These are phyloP conservation scores for Neofusicoccum umdonicola DNA, from an alignment of 2,329 filamentous ascomycete species.

Conservation along the genomic window DNA sequence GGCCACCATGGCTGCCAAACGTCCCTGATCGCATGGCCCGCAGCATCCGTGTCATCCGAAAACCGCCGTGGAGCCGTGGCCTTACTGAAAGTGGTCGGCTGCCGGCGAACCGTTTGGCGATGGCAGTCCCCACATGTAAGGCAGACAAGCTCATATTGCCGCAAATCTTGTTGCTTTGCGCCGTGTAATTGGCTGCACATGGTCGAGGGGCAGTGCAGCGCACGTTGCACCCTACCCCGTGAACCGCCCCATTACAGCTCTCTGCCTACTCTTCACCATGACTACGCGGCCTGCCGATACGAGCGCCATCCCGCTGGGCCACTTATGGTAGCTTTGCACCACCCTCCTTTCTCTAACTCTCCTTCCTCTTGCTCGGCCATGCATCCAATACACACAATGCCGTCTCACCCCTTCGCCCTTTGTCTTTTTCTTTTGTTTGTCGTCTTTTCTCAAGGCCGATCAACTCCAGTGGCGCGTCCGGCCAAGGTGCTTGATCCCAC, in stretches of 20 bases:
- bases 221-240: not conserved
- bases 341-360: not conserved
- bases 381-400: not conserved
- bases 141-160: not conserved
- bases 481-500: not conserved
- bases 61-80: not conserved
- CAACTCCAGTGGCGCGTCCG: not conserved
- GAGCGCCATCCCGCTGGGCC: too few species aligned
- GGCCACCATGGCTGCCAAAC: not conserved
- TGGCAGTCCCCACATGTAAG: not conserved
- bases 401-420: not conserved
- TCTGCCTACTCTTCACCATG: too few species aligned
- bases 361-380: not conserved
- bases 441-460: not conserved
- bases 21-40: not conserved
- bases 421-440: not conserved
- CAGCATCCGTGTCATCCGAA: not conserved
- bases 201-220: not conserved
- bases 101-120: too few species aligned
- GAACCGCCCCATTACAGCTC: too few species aligned
- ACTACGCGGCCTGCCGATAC: too few species aligned
- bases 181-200: not conserved
- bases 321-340: not conserved
- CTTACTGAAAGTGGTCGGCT: not conserved
- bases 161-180: not conserved